Evolutionary conservation across 441 rosid genomes (phyloP).

Genomic region (Hypseocharis bilobata): DNA sequence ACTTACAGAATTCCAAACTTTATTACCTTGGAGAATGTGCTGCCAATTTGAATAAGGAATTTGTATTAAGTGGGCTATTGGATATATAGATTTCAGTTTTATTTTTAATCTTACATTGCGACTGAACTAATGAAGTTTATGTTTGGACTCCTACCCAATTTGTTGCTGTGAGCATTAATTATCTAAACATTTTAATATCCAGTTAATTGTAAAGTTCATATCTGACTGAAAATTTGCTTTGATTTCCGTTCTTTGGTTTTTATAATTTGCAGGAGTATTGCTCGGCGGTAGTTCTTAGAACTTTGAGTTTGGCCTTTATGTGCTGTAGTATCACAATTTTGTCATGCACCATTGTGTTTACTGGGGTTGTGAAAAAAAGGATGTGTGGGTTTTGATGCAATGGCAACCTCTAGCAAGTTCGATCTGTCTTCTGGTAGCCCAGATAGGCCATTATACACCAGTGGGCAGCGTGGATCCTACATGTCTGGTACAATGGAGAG

Average conservation of each 20-base stretch:
- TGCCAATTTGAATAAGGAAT: background rate
- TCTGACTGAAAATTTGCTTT: background rate
- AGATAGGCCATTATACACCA: constrained; percentile 57
- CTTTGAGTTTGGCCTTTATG: constrained; percentile 48
- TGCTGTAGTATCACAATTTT: constrained; percentile 35
- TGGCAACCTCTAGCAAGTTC: constrained; percentile 81
- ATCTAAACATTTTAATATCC: constrained; percentile 2
- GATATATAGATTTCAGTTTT: background rate
- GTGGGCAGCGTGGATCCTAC: constrained; percentile 77
- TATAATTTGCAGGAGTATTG: constrained; percentile 40
- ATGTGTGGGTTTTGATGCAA: constrained; percentile 47
- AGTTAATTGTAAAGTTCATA: background rate
- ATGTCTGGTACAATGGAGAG: constrained; percentile 66
- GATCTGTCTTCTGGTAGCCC: constrained; percentile 79
- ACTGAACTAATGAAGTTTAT: constrained; percentile 7
- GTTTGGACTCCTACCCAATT: background rate
- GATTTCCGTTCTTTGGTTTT: constrained; percentile 7
- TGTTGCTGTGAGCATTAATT: constrained; percentile 5
- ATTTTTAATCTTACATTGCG: background rate
- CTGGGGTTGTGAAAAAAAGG: constrained; percentile 40
- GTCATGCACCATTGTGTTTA: constrained; percentile 62
- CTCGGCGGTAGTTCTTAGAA: constrained; percentile 19
- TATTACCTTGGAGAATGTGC: background rate
- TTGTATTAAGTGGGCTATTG: background rate
- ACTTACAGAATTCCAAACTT: background rate